Evolutionary conservation across 768 basidiomycete genomes (phyloP).

Genomic region (Mycena floridula): DNA sequence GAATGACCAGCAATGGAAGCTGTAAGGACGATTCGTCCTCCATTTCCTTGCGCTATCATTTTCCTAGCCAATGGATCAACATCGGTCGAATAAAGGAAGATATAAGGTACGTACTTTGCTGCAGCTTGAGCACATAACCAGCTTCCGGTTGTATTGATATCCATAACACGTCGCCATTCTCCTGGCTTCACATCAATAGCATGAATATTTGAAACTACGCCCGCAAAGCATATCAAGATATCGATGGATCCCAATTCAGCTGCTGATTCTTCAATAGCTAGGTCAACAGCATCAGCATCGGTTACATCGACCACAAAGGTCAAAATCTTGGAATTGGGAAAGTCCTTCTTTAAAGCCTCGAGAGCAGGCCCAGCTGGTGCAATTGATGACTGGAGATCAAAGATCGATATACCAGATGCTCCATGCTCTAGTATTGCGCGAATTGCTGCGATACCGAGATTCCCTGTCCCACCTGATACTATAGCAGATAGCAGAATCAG

Average conservation of each 20-base stretch:
- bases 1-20: constrained; percentile 37
- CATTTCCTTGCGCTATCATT: constrained; percentile 34
- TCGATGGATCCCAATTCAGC: constrained; percentile 25
- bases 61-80: too few relatives aligned
- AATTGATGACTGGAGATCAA: constrained; percentile 20
- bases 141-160: constrained; percentile 38
- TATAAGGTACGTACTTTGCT: constrained; percentile 27
- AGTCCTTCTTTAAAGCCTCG: constrained; percentile 15
- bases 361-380: constrained; percentile 17
- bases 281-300: constrained; percentile 19
- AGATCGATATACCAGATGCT: constrained; percentile 26
- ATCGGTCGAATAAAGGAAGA: too few relatives aligned
- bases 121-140: constrained; percentile 39
- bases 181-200: constrained; percentile 23
- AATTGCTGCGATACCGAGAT: constrained; percentile 28
- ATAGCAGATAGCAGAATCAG: neutral
- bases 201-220: constrained; percentile 28
- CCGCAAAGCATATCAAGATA: constrained; percentile 37
- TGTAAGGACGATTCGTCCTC: constrained; percentile 36
- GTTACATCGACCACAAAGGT: constrained; percentile 30
- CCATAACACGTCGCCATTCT: constrained; percentile 31
- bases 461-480: constrained; percentile 41
- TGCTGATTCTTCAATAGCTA: constrained; percentile 16
- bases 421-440: constrained; percentile 41
- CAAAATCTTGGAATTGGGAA: constrained; percentile 27